A percentile compares a stretch with the other conserved stretches of the same genome.
phyloP scores from a whole-genome alignment of 306 rosid species.

The Vigna hirtella region DNA sequence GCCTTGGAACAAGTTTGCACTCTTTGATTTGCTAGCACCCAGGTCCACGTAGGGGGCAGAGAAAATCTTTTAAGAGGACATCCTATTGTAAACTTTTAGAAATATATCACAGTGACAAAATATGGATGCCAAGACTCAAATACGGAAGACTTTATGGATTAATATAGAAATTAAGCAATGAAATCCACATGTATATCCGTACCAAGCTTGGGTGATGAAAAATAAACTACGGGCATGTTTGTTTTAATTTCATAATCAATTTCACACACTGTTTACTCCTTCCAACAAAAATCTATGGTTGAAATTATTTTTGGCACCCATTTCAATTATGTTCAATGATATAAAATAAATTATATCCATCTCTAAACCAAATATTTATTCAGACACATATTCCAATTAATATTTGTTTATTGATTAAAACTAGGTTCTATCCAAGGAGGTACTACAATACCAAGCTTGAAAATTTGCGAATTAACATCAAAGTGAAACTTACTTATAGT shows the following conservation, averaged over 20 bases:
- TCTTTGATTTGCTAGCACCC: too few species aligned
- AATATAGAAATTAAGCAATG: conserved; percentile 15
- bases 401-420: not conserved
- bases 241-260: not conserved
- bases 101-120: too few species aligned
- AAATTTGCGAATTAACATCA: not conserved
- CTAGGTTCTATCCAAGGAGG: not conserved
- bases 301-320: not conserved
- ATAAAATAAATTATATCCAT: not conserved
- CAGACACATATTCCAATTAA: not conserved
- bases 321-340: not conserved
- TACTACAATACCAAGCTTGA: not conserved
- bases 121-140: conserved; percentile 12
- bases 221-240: not conserved
- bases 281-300: not conserved
- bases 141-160: conserved; percentile 14
- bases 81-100: too few species aligned
- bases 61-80: too few species aligned
- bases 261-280: not conserved
- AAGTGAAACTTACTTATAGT: conserved; percentile 9
- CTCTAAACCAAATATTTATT: not conserved
- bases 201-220: not conserved
- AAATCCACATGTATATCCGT: conserved; percentile 24
- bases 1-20: too few species aligned
- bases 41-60: too few species aligned